Evolutionary conservation across 805 yeast genomes (phyloP), one percentile per base, ranked within the genome.

Genomic region (Phaffomyces opuntiae): DNA sequence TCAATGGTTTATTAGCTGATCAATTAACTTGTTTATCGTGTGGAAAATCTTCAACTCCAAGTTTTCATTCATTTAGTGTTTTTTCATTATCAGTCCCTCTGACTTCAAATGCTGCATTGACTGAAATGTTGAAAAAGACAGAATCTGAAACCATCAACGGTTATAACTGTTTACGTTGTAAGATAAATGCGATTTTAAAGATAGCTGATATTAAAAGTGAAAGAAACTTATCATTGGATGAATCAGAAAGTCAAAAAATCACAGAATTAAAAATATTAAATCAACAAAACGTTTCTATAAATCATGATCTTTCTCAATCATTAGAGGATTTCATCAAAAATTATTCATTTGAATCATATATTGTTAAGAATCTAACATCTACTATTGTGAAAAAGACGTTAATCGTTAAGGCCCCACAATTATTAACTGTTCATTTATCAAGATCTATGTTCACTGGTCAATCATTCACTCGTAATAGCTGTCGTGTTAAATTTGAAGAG

Each of bases 401-500:
- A 24, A 72, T 88, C 36, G 70, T 78, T 12, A 72, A 74, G 45
- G 76, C 87, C 5, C 97, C 99, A 0, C 72, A 75, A 45, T 66
- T 87, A 7, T 69, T 93, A 42, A 77, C 86, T 0, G 66, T 91
- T n/a, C 98, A 91, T 61, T 65, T 93, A 37, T 87, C 96, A 9
- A 72, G 98, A 55, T 90, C 97, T 0, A 74, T 84, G 37, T 89
- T 75, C 59, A 73, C 78, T 41, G 87, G 85, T 9, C 77, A 77
- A 37, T 77, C 74, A 16, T 77, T 85, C 2, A 72, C 81, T 9
- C 75, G 96, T 54, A 90, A 87, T 63, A 68, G 86, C 9, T 87
- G 96, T 62, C 69, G 78, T 44, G 88, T 88, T 6, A 61, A 68
- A 9, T 83, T 85, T 55, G 79, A 76, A 11, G 90, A 83, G 53